Percentiles rank a stretch among this genome's conserved stretches.
Conservation (phyloP, 371 early-diverging fungal genomes). For the Mortierella sp. region DNA sequence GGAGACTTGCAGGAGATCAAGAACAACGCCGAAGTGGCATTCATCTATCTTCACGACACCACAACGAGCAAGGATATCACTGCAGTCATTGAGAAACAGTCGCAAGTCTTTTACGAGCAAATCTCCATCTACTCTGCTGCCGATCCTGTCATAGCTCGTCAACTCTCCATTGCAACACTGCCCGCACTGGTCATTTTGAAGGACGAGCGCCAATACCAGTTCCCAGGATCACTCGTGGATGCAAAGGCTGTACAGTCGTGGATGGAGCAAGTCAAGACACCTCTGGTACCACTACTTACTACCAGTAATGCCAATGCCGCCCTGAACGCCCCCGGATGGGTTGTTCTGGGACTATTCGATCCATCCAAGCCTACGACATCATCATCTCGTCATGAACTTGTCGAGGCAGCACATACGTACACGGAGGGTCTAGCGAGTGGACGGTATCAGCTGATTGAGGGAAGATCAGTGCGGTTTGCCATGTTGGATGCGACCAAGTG, state of each 20-base stretch:
- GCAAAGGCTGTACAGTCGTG: conserved; percentile 25
- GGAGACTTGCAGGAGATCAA: conserved; percentile 14
- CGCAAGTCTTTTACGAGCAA: conserved; percentile 41
- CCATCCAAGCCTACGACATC: conserved; percentile 12
- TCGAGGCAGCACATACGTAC: conserved; percentile 42
- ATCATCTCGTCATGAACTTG: conserved; percentile 17
- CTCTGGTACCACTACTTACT: conserved; percentile 25
- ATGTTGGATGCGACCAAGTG: conserved; percentile 44
- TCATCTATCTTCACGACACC: conserved; percentile 22
- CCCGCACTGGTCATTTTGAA: conserved; percentile 37
- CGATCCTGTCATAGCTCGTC: conserved; percentile 20
- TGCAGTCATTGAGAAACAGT: conserved; percentile 24
- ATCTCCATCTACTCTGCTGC: conserved; percentile 16
- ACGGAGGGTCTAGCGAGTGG: conserved; percentile 6
- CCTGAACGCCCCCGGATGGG: conserved; percentile 29
- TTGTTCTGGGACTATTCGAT: conserved; percentile 37
- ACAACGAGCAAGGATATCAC: conserved; percentile 9
- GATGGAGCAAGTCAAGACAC: conserved; percentile 24
- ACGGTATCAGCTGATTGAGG: conserved; percentile 7
- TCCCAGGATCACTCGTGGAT: conserved; percentile 23
- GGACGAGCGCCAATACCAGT: conserved; percentile 38
- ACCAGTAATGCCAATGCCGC: conserved; percentile 15
- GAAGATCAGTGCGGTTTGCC: conserved; percentile 26
- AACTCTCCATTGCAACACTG: conserved; percentile 2
- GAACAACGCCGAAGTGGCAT: conserved; percentile 13